A percentile compares a stretch with the other conserved stretches of the same genome.
phyloP scores from a whole-genome alignment of 305 asterid genomes.

The Fraxinus ornus region DNA sequence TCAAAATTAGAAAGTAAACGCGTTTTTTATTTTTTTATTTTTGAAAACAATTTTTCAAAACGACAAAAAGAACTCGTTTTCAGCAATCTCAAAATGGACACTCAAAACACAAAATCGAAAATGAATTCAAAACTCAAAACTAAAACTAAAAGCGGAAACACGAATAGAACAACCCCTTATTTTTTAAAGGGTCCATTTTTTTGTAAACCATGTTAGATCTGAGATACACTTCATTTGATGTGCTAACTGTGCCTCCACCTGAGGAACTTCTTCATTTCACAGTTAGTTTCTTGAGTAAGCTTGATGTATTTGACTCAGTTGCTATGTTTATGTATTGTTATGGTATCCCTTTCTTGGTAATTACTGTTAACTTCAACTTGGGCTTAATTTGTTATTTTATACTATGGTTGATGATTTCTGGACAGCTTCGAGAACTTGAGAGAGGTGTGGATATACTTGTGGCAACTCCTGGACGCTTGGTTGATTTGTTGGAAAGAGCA shows the following conservation, averaged over 20 bases:
- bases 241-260: neutral
- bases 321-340: neutral
- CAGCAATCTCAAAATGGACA: no score
- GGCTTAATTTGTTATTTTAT: neutral
- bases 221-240: neutral
- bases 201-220: neutral
- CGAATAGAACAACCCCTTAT: no score
- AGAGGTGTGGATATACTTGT: slow-evolving; percentile 68
- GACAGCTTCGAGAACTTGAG: slow-evolving; percentile 62
- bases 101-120: no score
- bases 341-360: neutral
- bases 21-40: no score
- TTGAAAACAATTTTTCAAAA: no score
- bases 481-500: slow-evolving; percentile 64
- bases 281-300: neutral
- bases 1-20: no score
- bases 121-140: no score
- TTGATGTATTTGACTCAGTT: neutral
- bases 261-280: neutral
- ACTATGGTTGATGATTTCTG: neutral
- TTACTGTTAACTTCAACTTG: neutral
- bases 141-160: no score
- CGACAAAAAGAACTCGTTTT: no score
- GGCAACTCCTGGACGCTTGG: slow-evolving; percentile 68
- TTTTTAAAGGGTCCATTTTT: neutral